Evolutionary conservation across 805 yeast genomes (phyloP), one percentile per base, ranked within the genome.

Genomic region (Cyberlindnera maclurae): DNA sequence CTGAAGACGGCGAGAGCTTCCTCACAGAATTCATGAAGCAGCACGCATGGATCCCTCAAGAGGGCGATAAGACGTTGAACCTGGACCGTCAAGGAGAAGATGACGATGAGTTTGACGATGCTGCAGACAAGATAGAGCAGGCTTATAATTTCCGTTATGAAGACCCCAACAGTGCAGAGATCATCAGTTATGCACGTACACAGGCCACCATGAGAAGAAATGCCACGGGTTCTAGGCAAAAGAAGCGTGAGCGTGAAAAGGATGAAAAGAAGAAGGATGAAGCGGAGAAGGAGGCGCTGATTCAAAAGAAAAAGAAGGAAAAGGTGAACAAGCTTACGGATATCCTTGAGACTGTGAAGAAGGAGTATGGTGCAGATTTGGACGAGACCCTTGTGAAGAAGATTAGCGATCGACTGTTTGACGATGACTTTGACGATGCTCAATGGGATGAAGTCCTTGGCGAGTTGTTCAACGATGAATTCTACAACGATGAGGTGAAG

Each of bases 111-210:
- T 89, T 89, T 54, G 97, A 90, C 35, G 84, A 86, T 31, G 93
- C 94, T 3, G 96, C 83, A 5, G 98, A 93, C 51, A 68, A 77
- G 53, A 88, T 86, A 52, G 98, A 93, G 61, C 77, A 78, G 46
- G 96, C 95, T 0, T 90, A 89, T 64, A 93, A 93, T 55, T 90
- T 90, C 70, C 75, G 98, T 58, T 93, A 75, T 58, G 98, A 93
- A 62, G 97, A 89, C 53, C 88, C 95, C 12, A 77, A 79, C 47
- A 74, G 96, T 6, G 86, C 90, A 0, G 96, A 90, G 54, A 85
- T 93, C 59, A 82, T 89, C 15, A 82, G 95, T 13, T 93, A 90
- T 65, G 97, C 97, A 3, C 87, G 98, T 73, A 81, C 70, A 31
- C 96, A 88, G 62, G 95, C 93, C 17, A 87, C 97, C 0, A 70